These are phyloP conservation scores for Candida silvicultrix DNA, from an alignment of 805 yeast genomes.

Conservation along the genomic window DNA sequence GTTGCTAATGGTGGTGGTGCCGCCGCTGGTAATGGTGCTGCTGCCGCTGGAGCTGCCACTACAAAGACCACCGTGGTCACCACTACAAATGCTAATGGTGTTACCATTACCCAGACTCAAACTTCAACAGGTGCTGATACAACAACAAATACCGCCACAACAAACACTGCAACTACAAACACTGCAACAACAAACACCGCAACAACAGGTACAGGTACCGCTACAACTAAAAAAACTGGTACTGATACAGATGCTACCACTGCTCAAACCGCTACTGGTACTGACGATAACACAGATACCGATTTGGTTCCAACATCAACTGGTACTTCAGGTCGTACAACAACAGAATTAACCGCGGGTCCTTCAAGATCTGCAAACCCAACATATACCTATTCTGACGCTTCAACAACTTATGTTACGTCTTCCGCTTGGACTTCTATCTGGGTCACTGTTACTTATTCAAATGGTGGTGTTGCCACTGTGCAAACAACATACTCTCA, in stretches of 20 bases:
- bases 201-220: conserved; percentile 4
- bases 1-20: not conserved
- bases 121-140: not conserved
- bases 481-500: conserved; percentile 51
- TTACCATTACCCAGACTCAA: not conserved
- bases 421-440: conserved; percentile 28
- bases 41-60: not conserved
- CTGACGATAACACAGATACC: not conserved
- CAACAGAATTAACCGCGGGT: conserved; percentile 16
- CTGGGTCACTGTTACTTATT: conserved; percentile 47
- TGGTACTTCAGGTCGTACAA: conserved; percentile 13
- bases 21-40: not conserved
- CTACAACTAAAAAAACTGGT: conserved; percentile 8
- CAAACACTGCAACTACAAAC: conserved; percentile 4
- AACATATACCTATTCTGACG: conserved; percentile 22
- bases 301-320: conserved; percentile 3
- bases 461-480: conserved; percentile 39
- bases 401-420: conserved; percentile 24
- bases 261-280: conserved; percentile 1
- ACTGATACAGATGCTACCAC: conserved; percentile 8
- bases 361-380: conserved; percentile 15
- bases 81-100: conserved; percentile 7
- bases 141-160: not conserved
- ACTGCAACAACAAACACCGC: conserved; percentile 6
- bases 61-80: conserved; percentile 2